Percentiles rank a stretch among this genome's conserved stretches.
phyloP scores from a whole-genome alignment of 305 asterid species.

The Fraxinus xanthoxyloides region DNA sequence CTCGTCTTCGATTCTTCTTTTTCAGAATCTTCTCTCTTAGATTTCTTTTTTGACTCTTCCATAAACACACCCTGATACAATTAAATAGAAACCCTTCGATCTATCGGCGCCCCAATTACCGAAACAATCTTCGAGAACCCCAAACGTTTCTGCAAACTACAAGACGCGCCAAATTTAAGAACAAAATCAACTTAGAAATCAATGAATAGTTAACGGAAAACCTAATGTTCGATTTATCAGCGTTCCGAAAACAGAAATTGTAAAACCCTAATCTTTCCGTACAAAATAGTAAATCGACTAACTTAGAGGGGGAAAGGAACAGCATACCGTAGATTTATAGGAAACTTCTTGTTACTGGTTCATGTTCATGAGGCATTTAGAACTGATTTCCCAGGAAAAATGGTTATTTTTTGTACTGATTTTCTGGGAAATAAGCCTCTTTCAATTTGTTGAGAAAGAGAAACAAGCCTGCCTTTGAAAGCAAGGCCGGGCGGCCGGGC shows the following conservation, averaged over 20 bases:
- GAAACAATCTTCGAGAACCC: slow-evolving; percentile 11
- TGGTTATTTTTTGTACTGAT: background rate
- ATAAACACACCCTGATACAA: slow-evolving; percentile 17
- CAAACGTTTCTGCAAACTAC: background rate
- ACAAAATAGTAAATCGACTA: background rate
- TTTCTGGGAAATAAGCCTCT: background rate
- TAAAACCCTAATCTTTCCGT: background rate
- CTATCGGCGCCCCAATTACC: background rate
- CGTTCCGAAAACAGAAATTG: background rate
- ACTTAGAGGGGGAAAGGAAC: background rate
- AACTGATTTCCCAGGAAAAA: background rate
- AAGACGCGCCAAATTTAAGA: background rate
- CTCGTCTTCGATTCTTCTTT: slow-evolving; percentile 44
- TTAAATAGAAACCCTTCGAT: background rate
- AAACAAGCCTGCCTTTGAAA: background rate
- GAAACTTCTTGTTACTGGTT: background rate
- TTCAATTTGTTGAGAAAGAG: background rate
- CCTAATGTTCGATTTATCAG: background rate
- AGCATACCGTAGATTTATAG: background rate
- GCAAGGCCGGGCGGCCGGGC: background rate
- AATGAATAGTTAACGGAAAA: background rate
- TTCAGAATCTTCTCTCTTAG: slow-evolving; percentile 58
- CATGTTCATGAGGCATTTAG: background rate
- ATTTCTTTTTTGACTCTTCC: slow-evolving; percentile 67
- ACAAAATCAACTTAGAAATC: background rate